phyloP scores from a whole-genome alignment of 208 protist genomes.

The Leishmania mexicana region DNA sequence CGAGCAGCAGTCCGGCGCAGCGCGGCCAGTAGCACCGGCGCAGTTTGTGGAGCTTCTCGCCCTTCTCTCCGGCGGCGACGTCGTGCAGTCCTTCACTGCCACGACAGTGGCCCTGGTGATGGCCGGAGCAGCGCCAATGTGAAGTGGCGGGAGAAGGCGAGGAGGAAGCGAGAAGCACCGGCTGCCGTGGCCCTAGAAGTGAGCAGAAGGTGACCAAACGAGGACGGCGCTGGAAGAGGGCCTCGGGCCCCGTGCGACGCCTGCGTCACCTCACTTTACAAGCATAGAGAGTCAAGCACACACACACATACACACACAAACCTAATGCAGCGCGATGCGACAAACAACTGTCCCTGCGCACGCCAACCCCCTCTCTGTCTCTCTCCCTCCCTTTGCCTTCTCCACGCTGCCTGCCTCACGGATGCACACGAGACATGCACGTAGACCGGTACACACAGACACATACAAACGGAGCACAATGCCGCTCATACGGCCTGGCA shows the following conservation, averaged over 20 bases:
- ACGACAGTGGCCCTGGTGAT: conserved; percentile 59
- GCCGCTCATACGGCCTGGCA: conserved; percentile 79
- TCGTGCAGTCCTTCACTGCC: conserved; percentile 73
- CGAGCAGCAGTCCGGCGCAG: conserved; percentile 52
- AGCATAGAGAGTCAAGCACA: neutral
- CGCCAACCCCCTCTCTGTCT: neutral
- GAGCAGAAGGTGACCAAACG: neutral
- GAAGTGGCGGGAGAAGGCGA: neutral
- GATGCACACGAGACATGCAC: neutral
- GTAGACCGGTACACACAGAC: neutral
- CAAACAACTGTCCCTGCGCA: neutral
- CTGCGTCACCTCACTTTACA: neutral
- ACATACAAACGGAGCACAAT: conserved; percentile 26
- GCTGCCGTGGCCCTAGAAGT: neutral
- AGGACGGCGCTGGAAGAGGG: neutral
- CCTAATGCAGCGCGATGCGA: neutral
- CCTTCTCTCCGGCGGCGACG: conserved; percentile 74
- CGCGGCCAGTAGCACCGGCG: conserved; percentile 57
- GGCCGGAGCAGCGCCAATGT: conserved; percentile 1
- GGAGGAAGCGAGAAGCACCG: neutral
- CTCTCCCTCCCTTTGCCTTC: neutral
- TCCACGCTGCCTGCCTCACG: neutral
- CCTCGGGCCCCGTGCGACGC: neutral
- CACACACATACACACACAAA: neutral
- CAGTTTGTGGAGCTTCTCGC: conserved; percentile 88